Conservation (phyloP, 2,329 filamentous ascomycete genomes). For the Penicillium sp. region DNA sequence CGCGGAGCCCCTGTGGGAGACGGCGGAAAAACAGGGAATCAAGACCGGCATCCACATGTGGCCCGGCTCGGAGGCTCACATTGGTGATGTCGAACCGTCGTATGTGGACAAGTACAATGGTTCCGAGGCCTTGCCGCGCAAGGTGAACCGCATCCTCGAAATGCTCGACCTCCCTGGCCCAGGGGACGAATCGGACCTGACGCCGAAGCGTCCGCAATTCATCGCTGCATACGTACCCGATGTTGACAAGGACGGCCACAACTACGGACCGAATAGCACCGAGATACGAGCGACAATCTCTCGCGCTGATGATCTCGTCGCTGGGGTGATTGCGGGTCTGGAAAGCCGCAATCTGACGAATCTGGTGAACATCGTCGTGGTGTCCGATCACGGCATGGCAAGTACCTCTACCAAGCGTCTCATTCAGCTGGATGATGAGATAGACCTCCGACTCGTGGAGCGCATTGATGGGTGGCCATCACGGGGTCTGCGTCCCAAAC, state of each 20-base stretch:
- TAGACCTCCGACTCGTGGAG: conserved; percentile 70
- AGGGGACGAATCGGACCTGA: conserved; percentile 49
- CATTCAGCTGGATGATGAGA: conserved; percentile 81
- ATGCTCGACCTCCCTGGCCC: conserved; percentile 76
- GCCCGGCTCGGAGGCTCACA: conserved; percentile 89
- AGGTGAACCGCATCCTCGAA: conserved; percentile 73
- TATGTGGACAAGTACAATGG: conserved; percentile 82
- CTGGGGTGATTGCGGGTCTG: conserved; percentile 66
- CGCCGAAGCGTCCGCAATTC: conserved; percentile 69
- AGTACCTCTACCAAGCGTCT: conserved; percentile 76
- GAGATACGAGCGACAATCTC: conserved; percentile 74
- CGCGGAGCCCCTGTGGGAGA: conserved; percentile 89
- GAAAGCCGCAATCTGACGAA: conserved; percentile 75
- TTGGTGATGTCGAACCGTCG: conserved; percentile 66
- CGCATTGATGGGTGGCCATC: conserved; percentile 93
- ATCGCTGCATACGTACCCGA: conserved; percentile 94
- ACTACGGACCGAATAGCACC: conserved; percentile 88
- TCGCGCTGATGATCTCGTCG: conserved; percentile 77
- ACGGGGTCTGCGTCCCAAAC: conserved; percentile 77
- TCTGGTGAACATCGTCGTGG: conserved; percentile 91
- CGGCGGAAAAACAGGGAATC: conserved; percentile 75
- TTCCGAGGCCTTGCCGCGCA: conserved; percentile 65
- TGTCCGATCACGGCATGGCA: conserved; percentile 97
- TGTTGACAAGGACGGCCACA: conserved; percentile 81
- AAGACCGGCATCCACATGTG: conserved; percentile 92